These are phyloP conservation scores for Fusarium xylarioides DNA, from an alignment of 2,329 filamentous ascomycete genomes.

Conservation along the genomic window DNA sequence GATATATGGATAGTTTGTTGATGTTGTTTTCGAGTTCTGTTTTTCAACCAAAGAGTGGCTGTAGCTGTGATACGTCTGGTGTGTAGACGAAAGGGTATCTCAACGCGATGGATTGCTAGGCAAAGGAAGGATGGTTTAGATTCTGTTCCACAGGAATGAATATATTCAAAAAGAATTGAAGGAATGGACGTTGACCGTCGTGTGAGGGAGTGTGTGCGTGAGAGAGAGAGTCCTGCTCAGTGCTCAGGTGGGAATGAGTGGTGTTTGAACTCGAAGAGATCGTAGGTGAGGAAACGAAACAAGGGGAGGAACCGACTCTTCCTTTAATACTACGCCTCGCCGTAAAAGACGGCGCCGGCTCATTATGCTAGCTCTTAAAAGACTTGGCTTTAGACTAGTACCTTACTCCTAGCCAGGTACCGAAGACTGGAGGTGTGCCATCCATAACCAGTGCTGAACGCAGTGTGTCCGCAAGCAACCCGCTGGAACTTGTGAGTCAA, in stretches of 20 bases:
- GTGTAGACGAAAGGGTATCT: slow-evolving; percentile 37
- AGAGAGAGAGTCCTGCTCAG: slow-evolving; percentile 40
- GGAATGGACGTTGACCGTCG: slow-evolving; percentile 37
- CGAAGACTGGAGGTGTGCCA: slow-evolving; percentile 15
- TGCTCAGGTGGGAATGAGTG: slow-evolving; percentile 44
- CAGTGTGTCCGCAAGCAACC: slow-evolving; percentile 23
- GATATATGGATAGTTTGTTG: slow-evolving; percentile 1
- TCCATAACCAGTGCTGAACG: slow-evolving; percentile 19
- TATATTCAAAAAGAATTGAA: slow-evolving; percentile 38
- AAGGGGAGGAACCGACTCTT: slow-evolving; percentile 39
- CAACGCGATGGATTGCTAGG: slow-evolving; percentile 27
- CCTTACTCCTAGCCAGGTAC: slow-evolving; percentile 29
- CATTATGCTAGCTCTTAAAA: slow-evolving; percentile 36
- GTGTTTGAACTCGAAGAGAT: slow-evolving; percentile 41
- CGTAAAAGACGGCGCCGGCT: slow-evolving; percentile 30
- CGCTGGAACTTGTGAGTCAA: slow-evolving; percentile 2
- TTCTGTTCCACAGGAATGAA: slow-evolving; percentile 44
- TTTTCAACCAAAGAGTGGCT: slow-evolving; percentile 33
- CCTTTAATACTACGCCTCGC: slow-evolving; percentile 40
- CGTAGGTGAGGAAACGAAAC: slow-evolving; percentile 37
- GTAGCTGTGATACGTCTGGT: slow-evolving; percentile 34
- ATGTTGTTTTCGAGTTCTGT: slow-evolving; percentile 31
- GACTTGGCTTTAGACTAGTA: slow-evolving; percentile 34
- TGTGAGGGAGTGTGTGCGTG: slow-evolving; percentile 39
- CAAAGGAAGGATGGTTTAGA: slow-evolving; percentile 36